These are phyloP conservation scores for Hyphodiscus hymeniophilus DNA, from an alignment of 495 filamentous ascomycete genomes.

Conservation along the genomic window DNA sequence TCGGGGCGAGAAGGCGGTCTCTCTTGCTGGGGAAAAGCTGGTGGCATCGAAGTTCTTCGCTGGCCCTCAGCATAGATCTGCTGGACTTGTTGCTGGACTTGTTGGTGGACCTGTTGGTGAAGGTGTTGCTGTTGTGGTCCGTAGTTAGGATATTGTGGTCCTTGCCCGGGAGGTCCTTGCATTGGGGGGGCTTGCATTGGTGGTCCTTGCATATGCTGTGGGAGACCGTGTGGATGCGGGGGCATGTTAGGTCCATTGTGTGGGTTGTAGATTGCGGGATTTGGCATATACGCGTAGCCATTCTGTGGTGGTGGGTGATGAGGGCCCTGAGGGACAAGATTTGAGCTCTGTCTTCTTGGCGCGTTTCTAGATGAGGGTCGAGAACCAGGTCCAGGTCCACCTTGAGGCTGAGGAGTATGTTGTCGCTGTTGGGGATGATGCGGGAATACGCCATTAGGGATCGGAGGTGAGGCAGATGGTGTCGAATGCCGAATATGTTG, in stretches of 20 bases:
- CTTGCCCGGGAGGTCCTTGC: conserved; percentile 34
- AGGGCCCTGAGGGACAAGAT: conserved; percentile 56
- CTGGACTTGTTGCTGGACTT: too few relatives aligned
- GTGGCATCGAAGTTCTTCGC: conserved; percentile 51
- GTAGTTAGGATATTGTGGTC: conserved; percentile 30
- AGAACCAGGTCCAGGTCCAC: conserved; percentile 56
- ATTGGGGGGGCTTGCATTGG: conserved; percentile 26
- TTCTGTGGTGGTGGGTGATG: conserved; percentile 61
- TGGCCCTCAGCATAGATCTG: conserved; percentile 65
- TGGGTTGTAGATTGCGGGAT: conserved; percentile 76
- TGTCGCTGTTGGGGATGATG: conserved; percentile 48
- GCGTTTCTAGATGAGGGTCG: conserved; percentile 79
- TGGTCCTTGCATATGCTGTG: conserved; percentile 37
- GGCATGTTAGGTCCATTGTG: conserved; percentile 45
- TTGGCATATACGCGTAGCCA: conserved; percentile 77
- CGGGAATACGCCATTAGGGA: conserved; percentile 69
- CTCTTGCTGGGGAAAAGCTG: conserved; percentile 43
- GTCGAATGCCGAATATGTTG: conserved; percentile 74
- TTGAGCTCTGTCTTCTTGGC: conserved; percentile 62
- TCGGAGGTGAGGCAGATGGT: conserved; percentile 83
- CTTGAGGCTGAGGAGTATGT: conserved; percentile 57
- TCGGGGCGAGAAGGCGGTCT: conserved; percentile 23
- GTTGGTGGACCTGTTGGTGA: conserved; percentile 39
- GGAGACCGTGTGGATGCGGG: conserved; percentile 28
- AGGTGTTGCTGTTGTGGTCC: conserved; percentile 32